Evolutionary conservation across 2,329 filamentous ascomycete genomes (phyloP), one percentile per base, ranked within the genome.

Genomic region (Trichophyton rubrum): DNA sequence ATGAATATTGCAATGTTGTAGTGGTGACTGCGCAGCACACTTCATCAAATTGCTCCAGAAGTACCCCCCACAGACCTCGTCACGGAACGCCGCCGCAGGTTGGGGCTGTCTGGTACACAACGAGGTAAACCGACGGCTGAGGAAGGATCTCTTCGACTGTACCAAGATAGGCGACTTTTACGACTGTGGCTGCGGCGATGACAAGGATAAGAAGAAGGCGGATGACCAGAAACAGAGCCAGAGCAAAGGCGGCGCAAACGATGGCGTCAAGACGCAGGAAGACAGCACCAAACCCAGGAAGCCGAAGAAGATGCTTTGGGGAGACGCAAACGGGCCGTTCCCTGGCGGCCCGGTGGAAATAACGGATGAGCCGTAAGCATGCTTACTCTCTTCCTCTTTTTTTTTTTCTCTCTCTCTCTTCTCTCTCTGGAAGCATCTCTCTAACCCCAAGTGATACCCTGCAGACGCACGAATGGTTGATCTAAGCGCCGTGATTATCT

Each of bases 91-190:
- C 1, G 84, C 84, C n/a, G 82, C 84, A 2, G 83, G 79, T 30
- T 86, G 84, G 84, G 84, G 80, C 7, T 86, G 84, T 69, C 82
- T 83, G 67, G 80, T 86, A 45, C 84, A 86, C 67, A 86, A 86
- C 64, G 77, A 85, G 67, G 83, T 86, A 63, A 86, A 86, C 68
- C 77, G 80, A 68, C 80, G 82, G 67, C 72, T 86, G 62, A 71
- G 78, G 35, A 86, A 86, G 69, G 77, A 79, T 3, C 70, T 81
- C 22, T 86, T 85, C 67, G 82, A 86, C 69, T 86, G 84, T 70
- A 78, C 78, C 47, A 81, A 85, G 41, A 82, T 86, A 61, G 84
- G 83, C 1, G 82, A 85, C 61, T 85, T 84, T 64, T 86, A 86
- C 68, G 83, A 86, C 67, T 86, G 84, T 66, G 84, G 83, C 35